Evolutionary conservation across 352 stramenopile genomes (phyloP), one percentile per base, ranked within the genome.

Genomic region (Phytophthora pistaciae): DNA sequence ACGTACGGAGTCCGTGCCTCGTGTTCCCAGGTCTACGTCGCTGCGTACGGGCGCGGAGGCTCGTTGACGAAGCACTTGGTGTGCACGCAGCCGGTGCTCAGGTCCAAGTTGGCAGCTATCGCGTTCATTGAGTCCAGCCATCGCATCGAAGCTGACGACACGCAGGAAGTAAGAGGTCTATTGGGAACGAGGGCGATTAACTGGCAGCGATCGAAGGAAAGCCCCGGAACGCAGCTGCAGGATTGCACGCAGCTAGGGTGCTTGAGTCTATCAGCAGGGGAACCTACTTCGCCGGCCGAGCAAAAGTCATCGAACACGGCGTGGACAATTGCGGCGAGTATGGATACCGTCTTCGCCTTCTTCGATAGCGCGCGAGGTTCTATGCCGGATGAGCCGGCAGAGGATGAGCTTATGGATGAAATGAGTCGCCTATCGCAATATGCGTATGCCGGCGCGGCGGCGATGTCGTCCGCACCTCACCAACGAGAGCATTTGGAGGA

Each of bases 111-210:
- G 9, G 84, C 83, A 13, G 87, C 85, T 1, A 89, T 93, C 50
- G 89, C 87, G 9, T 94, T 96, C 60, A 92, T 94, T 48, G 89
- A 96, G 64, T 94, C 85, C 6, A 94, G 84, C 64, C 87, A 96
- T 66, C 84, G 85, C 29, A 68, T 94, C 14, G 82, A 92, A 31
- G 21, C 46, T 10, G 81, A 91, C 40, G 87, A 94, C 64, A 87
- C 83, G 38, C 78, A 84, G 48, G 84, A 93, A 68, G 87, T 96
- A 54, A 75, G 84, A 46, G 80, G 78, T 0, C 58, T 94, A 44
- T 68, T 96, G 7, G 84, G 84, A 42, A 92, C 84, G 18, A 76
- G 87, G 53, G 86, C 86, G 6, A 96, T 95, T 63, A 95, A 95
- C 68, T 95, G 87, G 87, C 83, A 95, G 65, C 77, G 86, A 36